Evolutionary conservation across 192 early-diverging fungal species (phyloP), one percentile per base, ranked within the genome.

Genomic region (Diversispora eburnea): DNA sequence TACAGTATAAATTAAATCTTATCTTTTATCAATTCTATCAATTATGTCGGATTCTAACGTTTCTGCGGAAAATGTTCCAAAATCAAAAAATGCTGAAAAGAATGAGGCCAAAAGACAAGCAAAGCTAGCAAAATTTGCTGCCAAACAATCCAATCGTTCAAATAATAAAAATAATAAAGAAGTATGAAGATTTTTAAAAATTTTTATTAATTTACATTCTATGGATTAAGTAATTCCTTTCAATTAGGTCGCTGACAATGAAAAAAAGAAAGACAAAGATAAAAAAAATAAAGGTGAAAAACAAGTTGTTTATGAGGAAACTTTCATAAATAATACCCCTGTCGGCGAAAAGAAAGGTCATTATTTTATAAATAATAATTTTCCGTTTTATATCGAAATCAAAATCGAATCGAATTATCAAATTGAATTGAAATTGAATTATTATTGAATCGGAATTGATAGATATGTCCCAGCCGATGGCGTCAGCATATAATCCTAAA

Each of bases 101-200:
- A 94, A 94, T 72, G 93, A 95, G 79, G 95, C 93, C 75, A 95
- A 94, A 83, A 87, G 90, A 78, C 83, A 87, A 67, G 96, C 90
- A 59, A 99, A 99, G 81, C 81, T 94, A 72, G 95, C 91, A 62
- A 99, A 99, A 82, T 94, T 95, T 79, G 73, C 70, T 20, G 81
- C 72, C 33, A 46, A 63, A 33, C 25, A 33, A 2, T 33, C 25
- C 2, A 33, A 33, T 33, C 25, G 25, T 33, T 33, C 25, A 33
- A 33, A 33, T 33, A 33, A 2, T 33, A 33, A 33, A 2, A 33
- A 33, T 70, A 22, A 55, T 52, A 3, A 13, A 58, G 20, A 61
- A 41, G 10, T 19, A 41, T 41, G n/a, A 54, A 4, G 17, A 13
- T 42, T 66, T 10, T 74, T n/a, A n/a, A 70, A 75, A 45, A 67